Evolutionary conservation across 2,329 filamentous ascomycete genomes (phyloP).

Genomic region (Ilyonectria robusta): DNA sequence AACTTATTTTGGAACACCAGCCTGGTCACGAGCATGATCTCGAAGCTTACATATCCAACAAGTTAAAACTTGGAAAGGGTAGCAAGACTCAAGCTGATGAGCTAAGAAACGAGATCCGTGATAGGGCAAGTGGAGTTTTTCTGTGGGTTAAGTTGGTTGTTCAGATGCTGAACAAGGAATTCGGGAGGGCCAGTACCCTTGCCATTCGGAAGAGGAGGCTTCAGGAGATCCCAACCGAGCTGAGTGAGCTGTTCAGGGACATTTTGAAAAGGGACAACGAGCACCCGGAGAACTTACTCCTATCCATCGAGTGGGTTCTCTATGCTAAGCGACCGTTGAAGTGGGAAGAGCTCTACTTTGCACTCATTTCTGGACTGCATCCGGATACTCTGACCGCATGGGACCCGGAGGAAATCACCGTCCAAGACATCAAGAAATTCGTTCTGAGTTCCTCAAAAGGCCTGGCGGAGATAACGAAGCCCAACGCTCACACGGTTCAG

Average conservation of each 20-base stretch:
- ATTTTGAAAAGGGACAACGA: neutral
- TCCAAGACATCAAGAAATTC: conserved; percentile 49
- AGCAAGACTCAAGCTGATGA: neutral
- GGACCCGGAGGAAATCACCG: conserved; percentile 37
- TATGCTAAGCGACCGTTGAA: conserved; percentile 1
- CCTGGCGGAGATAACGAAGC: conserved; percentile 56
- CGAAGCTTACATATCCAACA: conserved; percentile 19
- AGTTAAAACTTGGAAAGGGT: conserved; percentile 2
- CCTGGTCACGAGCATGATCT: conserved; percentile 40
- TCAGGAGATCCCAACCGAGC: neutral
- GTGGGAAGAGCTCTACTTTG: conserved; percentile 9
- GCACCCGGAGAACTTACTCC: neutral
- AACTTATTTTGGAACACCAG: conserved; percentile 40
- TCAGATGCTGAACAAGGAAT: conserved; percentile 3
- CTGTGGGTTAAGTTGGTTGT: neutral
- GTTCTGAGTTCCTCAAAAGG: conserved; percentile 61
- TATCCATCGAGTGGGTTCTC: conserved; percentile 14
- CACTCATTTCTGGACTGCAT: neutral
- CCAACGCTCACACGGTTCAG: conserved; percentile 52
- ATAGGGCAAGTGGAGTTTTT: neutral
- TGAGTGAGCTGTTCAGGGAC: conserved; percentile 5
- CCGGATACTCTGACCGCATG: conserved; percentile 33
- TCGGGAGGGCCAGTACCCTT: neutral
- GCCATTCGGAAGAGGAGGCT: conserved; percentile 5
- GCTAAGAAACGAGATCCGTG: neutral